Evolutionary conservation across 2,329 filamentous ascomycete species (phyloP).

Genomic region (Cladosporium colombiae): DNA sequence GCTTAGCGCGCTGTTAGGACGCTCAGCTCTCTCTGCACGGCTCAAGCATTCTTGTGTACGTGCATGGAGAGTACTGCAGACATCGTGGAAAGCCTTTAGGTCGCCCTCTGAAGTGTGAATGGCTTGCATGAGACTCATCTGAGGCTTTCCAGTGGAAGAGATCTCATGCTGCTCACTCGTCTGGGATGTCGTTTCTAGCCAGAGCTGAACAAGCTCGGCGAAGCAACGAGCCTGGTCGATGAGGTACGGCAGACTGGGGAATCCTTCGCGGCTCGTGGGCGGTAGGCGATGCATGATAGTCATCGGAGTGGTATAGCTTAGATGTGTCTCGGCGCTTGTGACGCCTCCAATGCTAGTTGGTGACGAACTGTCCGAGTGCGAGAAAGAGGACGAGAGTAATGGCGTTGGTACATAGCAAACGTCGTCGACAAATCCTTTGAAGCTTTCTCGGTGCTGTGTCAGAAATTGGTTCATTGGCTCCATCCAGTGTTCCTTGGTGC

Average conservation of each 20-base stretch:
- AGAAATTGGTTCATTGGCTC: slow-evolving; percentile 95
- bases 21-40: slow-evolving; percentile 54
- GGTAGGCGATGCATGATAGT: slow-evolving; percentile 84
- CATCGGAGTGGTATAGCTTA: slow-evolving; percentile 79
- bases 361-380: slow-evolving; percentile 39
- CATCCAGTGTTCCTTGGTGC: slow-evolving; percentile 98
- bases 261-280: slow-evolving; percentile 81
- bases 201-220: slow-evolving; percentile 78
- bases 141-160: slow-evolving; percentile 34
- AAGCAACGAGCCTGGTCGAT: slow-evolving; percentile 87
- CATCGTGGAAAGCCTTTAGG: slow-evolving; percentile 51
- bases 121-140: slow-evolving; percentile 37
- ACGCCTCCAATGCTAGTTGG: slow-evolving; percentile 32
- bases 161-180: slow-evolving; percentile 31
- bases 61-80: slow-evolving; percentile 49
- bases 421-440: slow-evolving; percentile 84
- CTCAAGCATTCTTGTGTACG: slow-evolving; percentile 54
- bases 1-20: slow-evolving; percentile 50
- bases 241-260: slow-evolving; percentile 88
- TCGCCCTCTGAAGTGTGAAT: slow-evolving; percentile 45
- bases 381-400: slow-evolving; percentile 54
- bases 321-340: slow-evolving; percentile 35
- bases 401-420: slow-evolving; percentile 82
- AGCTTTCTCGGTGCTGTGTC: slow-evolving; percentile 69
- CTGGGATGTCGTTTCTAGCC: slow-evolving; percentile 59